Evolutionary conservation across 1,284 basidiomycete species (phyloP).

Genomic region (Boletus smithii): DNA sequence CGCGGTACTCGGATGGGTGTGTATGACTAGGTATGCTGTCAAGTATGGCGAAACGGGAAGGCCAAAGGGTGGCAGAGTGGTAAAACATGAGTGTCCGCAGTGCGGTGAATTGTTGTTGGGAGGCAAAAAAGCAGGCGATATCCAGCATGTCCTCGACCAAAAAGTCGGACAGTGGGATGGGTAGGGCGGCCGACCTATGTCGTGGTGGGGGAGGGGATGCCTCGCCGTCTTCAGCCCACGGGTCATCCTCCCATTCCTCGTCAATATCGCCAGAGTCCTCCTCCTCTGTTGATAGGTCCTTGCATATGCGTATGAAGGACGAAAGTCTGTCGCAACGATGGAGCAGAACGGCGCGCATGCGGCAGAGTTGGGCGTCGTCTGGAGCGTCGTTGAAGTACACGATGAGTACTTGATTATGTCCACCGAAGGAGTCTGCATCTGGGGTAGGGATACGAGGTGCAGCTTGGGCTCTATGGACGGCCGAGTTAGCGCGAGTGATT

Average conservation of each 20-base stretch:
- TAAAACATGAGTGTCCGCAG: constrained; percentile 57
- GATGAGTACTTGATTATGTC: constrained; percentile 34
- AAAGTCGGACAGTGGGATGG: constrained; percentile 62
- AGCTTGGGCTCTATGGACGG: constrained; percentile 46
- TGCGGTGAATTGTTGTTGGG: constrained; percentile 54
- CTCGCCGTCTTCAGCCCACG: constrained; percentile 61
- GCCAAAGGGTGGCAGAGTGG: constrained; percentile 60
- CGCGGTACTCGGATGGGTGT: constrained; percentile 57
- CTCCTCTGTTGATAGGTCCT: constrained; percentile 34
- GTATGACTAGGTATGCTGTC: constrained; percentile 72
- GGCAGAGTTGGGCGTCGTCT: constrained; percentile 60
- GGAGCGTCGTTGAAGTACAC: constrained; percentile 52
- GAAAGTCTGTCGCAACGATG: constrained; percentile 63
- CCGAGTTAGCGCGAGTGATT: constrained; percentile 51
- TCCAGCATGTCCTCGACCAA: constrained; percentile 56
- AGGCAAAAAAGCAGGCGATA: constrained; percentile 64
- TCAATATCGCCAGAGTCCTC: constrained; percentile 39
- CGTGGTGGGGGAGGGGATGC: constrained; percentile 29
- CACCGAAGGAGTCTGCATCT: constrained; percentile 7
- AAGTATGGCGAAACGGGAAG: constrained; percentile 66
- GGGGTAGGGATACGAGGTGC: constrained; percentile 22
- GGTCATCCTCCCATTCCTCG: constrained; percentile 76
- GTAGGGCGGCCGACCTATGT: constrained; percentile 31
- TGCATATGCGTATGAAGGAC: constrained; percentile 61
- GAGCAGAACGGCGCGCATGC: constrained; percentile 59